Conservation (phyloP, 306 rosid genomes). For the Quercus variabilis region DNA sequence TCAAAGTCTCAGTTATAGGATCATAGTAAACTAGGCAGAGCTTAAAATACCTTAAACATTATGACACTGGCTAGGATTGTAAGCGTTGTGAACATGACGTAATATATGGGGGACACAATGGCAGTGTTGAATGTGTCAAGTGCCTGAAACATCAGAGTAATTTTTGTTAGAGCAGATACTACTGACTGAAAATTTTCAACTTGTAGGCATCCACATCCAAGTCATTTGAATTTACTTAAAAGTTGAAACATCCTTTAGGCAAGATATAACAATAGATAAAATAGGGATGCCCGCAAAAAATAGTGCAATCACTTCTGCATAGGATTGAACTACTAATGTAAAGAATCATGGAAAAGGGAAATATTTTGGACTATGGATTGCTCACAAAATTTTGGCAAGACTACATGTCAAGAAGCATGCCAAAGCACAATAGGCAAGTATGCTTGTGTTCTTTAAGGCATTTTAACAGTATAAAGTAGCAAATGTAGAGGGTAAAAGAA, state of each 20-base stretch:
- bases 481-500: neutral
- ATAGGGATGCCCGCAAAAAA: neutral
- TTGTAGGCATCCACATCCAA: neutral
- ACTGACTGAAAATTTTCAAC: neutral
- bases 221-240: neutral
- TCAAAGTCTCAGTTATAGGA: neutral
- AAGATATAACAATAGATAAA: neutral
- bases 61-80: constrained; percentile 81
- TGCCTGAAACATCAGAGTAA: constrained; percentile 53
- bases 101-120: constrained; percentile 80
- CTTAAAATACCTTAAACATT: constrained; percentile 74
- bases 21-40: neutral
- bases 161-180: constrained; percentile 14
- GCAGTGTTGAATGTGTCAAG: constrained; percentile 94
- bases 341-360: neutral
- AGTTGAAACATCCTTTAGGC: constrained; percentile 12
- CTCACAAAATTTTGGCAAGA: neutral
- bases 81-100: constrained; percentile 80
- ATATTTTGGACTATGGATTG: neutral
- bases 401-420: neutral
- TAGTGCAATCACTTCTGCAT: neutral
- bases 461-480: neutral
- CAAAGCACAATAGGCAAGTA: neutral
- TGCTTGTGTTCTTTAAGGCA: neutral
- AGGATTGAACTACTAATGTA: neutral